A percentile compares a stretch with the other conserved stretches of the same genome.
Conservation (phyloP, 2,329 filamentous ascomycete species). For the Aspergillus ibericus region DNA sequence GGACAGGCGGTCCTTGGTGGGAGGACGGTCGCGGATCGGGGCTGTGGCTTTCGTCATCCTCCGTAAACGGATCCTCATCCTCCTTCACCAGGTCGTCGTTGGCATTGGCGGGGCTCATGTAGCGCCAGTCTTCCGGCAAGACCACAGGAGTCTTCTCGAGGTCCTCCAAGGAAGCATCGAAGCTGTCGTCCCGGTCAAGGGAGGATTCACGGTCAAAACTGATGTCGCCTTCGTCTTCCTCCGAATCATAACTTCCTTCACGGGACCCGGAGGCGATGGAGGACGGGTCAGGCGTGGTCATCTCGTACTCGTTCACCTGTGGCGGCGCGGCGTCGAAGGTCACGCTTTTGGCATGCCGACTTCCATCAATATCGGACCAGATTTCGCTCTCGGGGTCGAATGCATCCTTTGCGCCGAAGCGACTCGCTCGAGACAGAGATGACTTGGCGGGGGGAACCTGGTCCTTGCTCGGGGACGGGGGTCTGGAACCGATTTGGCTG, state of each 20-base stretch:
- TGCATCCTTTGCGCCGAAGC: constrained; percentile 60
- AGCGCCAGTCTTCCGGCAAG: constrained; percentile 93
- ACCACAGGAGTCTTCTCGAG: constrained; percentile 97
- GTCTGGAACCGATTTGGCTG: constrained; percentile 31
- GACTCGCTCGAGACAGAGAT: constrained; percentile 68
- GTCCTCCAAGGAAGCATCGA: constrained; percentile 92
- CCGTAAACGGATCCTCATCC: constrained; percentile 67
- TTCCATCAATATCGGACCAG: constrained; percentile 67
- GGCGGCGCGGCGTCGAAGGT: constrained; percentile 94
- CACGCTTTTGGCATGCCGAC: constrained; percentile 91
- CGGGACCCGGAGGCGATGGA: constrained; percentile 86
- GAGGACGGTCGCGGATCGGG: constrained; percentile 57
- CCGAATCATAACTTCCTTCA: constrained; percentile 87
- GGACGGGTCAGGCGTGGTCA: constrained; percentile 95
- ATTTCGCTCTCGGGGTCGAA: constrained; percentile 69
- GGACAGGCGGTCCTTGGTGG: constrained; percentile 25
- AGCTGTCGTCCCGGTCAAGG: constrained; percentile 76
- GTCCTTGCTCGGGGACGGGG: constrained; percentile 64
- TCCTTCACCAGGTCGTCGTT: constrained; percentile 54
- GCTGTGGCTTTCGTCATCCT: constrained; percentile 64
- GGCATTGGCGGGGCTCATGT: constrained; percentile 66
- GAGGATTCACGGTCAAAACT: constrained; percentile 60
- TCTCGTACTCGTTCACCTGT: constrained; percentile 95
- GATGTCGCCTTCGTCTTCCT: constrained; percentile 67
- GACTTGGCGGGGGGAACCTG: constrained; percentile 84